phyloP scores from a whole-genome alignment of 2,329 filamentous ascomycete species.

The Chrysoporthe deuterocubensis region DNA sequence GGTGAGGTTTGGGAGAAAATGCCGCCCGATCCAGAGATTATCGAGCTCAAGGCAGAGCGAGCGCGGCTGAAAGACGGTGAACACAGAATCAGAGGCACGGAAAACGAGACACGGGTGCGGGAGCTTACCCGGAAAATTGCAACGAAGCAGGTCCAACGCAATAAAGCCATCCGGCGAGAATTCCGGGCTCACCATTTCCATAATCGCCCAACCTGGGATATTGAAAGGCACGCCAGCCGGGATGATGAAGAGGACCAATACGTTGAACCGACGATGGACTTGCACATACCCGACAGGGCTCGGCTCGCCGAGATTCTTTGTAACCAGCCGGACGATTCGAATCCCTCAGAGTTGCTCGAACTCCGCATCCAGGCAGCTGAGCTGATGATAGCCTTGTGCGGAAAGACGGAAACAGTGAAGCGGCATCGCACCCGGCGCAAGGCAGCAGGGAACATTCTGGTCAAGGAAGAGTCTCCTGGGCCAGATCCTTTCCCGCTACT shows the following conservation, averaged over 20 bases:
- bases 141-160: constrained; percentile 30
- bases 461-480: constrained; percentile 11
- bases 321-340: constrained; percentile 21
- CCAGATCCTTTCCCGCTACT: constrained; percentile 20
- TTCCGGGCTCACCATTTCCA: constrained; percentile 37
- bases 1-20: constrained; percentile 35
- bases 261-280: constrained; percentile 19
- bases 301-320: constrained; percentile 17
- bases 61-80: constrained; percentile 34
- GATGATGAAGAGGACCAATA: constrained; percentile 29
- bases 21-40: constrained; percentile 35
- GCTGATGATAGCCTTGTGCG: constrained; percentile 18
- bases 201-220: not conserved
- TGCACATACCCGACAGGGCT: constrained; percentile 24
- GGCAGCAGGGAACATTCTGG: not conserved
- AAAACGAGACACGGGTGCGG: constrained; percentile 33
- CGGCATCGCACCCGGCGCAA: constrained; percentile 8
- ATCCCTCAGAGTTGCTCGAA: constrained; percentile 4
- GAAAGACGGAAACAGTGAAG: constrained; percentile 27
- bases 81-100: constrained; percentile 32
- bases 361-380: constrained; percentile 16
- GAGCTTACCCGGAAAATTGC: constrained; percentile 32
- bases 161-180: constrained; percentile 30
- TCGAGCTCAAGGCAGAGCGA: constrained; percentile 30
- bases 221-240: constrained; percentile 24